Evolutionary conservation across 2,329 filamentous ascomycete species (phyloP).

Genomic region (Trichoderma breve): DNA sequence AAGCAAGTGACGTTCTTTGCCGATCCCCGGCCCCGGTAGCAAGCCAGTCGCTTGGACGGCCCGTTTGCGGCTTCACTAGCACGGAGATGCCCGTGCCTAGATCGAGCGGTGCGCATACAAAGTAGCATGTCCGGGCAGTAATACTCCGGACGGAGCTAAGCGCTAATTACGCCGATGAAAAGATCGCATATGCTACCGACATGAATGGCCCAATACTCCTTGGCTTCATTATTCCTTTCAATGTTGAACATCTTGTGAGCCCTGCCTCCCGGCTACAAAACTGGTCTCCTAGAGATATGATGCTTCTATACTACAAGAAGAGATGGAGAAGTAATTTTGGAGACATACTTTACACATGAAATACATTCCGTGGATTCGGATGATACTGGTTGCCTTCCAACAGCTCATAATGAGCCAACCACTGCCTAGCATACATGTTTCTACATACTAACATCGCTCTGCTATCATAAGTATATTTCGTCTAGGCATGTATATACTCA

Average conservation of each 20-base stretch:
- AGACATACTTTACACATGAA: background rate
- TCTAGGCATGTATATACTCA: background rate
- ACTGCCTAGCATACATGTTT: background rate
- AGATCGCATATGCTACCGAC: background rate
- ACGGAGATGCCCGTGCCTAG: constrained; percentile 2
- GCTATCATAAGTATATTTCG: background rate
- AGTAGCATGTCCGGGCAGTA: background rate
- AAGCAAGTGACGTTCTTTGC: background rate
- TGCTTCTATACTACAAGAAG: background rate
- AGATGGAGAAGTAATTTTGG: background rate
- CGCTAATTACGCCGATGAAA: background rate
- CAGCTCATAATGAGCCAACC: background rate
- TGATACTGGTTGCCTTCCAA: background rate
- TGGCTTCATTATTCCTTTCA: background rate
- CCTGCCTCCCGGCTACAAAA: background rate
- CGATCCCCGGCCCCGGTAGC: background rate
- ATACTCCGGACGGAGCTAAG: background rate
- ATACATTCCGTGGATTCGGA: background rate
- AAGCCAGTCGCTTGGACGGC: background rate
- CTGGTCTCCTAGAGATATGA: background rate
- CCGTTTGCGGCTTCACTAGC: constrained; percentile 1
- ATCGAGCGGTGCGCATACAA: background rate
- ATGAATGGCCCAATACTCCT: background rate
- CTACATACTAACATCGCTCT: background rate
- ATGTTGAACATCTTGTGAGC: background rate